Base-by-base conservation (phyloP, 2,329 filamentous ascomycete genomes). In the Chalaropsis thielavioides region DNA sequence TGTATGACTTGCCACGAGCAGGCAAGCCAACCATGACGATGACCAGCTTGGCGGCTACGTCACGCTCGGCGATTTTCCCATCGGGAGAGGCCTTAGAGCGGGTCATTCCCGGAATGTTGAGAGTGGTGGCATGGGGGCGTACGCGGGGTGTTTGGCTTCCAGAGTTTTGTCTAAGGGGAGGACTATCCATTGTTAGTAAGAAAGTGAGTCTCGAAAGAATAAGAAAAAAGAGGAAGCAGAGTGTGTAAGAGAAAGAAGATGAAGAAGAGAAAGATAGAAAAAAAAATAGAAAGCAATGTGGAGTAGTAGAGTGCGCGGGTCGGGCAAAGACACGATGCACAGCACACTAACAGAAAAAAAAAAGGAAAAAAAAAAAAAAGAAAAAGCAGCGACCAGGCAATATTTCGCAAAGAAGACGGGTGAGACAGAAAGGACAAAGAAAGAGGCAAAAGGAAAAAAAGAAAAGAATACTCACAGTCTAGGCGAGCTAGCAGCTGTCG, bases 11-110 rank as follows among this genome's bases (percentile, higher is more conserved):
- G 73, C 94, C 94, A 71, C 94, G 82, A 10, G 94, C 94, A 2
- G 94, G 94, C 71, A 99, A 78, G 68, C 94, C 94, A 67, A 99
- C 94, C 94, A 99, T 99, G 74, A 99, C 86, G 71, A 99, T 95
- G 72, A 97, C 90, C 68, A 99, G 80, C 79, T 99, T 99, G 49
- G 94, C 89, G 61, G 92, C 94, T 61, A 99, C 89, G 81, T 99
- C 94, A 72, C 92, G 83, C 72, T 92, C 86, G 64, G 94, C 88
- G 70, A 99, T 99, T 71, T 90, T 86, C 69, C 94, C 94, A 75
- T 99, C 94, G 8, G 94, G 94, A 1, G 94, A 99, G 61, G 95
- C 90, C 72, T 90, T 90, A 67, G 92, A 97, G 72, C 91, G 88
- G 67, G 94, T 99, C 79, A 99, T 85, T 69, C 94, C 94, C 66